Evolutionary conservation across 495 filamentous ascomycete species (phyloP).

Genomic region (Apodospora peruviana): DNA sequence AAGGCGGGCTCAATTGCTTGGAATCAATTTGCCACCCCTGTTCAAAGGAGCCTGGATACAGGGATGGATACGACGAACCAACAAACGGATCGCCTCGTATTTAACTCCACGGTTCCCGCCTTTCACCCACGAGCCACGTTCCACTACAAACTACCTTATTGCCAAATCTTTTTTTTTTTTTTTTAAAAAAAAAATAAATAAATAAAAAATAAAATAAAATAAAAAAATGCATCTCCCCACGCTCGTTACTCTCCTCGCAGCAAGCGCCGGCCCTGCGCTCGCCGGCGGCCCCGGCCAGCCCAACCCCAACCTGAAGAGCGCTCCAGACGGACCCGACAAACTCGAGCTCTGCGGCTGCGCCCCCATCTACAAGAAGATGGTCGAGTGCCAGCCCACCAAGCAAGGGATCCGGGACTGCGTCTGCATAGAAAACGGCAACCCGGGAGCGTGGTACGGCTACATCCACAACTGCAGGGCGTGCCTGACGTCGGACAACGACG

Average conservation of each 20-base stretch:
- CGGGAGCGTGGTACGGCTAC: conserved; percentile 7
- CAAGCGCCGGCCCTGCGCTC: not conserved
- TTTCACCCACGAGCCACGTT: too few relatives aligned
- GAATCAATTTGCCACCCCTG: too few relatives aligned
- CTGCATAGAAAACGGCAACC: conserved; percentile 5
- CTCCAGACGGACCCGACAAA: not conserved
- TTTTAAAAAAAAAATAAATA: too few relatives aligned
- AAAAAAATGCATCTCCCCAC: not conserved
- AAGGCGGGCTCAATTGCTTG: too few relatives aligned
- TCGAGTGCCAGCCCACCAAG: not conserved
- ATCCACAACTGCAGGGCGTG: conserved; percentile 5
- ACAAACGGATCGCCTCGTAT: too few relatives aligned
- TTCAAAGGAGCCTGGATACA: too few relatives aligned
- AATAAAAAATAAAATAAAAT: not conserved
- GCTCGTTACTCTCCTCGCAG: not conserved
- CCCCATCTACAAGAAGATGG: not conserved
- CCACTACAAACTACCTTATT: too few relatives aligned
- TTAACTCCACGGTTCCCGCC: too few relatives aligned
- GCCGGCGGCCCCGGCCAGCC: too few relatives aligned
- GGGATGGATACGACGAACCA: too few relatives aligned
- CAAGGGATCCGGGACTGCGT: not conserved
- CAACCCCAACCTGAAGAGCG: not conserved
- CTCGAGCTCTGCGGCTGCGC: not conserved
- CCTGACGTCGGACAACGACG: conserved; percentile 3
- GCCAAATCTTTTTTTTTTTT: too few relatives aligned